Base-by-base conservation (phyloP, 176 grass and related monocot genomes). In the Microstegium vimineum region DNA sequence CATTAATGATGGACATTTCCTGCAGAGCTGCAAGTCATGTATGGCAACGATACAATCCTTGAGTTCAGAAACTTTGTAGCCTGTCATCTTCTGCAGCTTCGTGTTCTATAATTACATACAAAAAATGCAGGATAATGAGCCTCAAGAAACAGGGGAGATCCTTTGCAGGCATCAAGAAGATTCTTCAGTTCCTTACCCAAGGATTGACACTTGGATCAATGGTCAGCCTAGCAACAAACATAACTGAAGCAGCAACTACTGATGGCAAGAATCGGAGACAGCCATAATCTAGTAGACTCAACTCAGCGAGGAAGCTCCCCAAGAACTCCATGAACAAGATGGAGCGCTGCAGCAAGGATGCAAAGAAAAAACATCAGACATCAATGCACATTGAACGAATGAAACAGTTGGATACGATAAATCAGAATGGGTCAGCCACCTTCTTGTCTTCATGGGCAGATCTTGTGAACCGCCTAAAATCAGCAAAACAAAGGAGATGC, bases 251-350 rank as follows among this genome's bases (percentile, higher is more conserved):
- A 83, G 93, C 97, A 81, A 96, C 49, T 36, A 96, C 66, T 10
- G 91, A 99, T 34, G 97, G 93, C 84, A 99, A 75, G 86, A 94
- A 99, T 51, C 75, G 79, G 36, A 94, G 68, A 65, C 89, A 99
- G 30, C 74, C 71, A 81, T 95, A 96, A 62, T 99, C 97, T 26
- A 99, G 62, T 27, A 99, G 89, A 69, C 91, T 95, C 61, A 99
- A 62, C 42, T 99, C 97, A 63, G 91, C 89, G 54, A 96, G 93
- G 69, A 90, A 95, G 71, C 90, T 90, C 22, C 75, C 91, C 37
- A 95, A 51, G 43, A 83, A 95, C 18, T 99, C 93, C 20, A 95
- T 77, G 72, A 65, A 61, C 65, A 95, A 67, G 71, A 63, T 47
- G 10, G 90, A 88, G 32, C 62, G 60, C 93, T 99, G 85, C 43